Evolutionary conservation across 441 rosid genomes (phyloP).

Genomic region (Lepidium campestre): DNA sequence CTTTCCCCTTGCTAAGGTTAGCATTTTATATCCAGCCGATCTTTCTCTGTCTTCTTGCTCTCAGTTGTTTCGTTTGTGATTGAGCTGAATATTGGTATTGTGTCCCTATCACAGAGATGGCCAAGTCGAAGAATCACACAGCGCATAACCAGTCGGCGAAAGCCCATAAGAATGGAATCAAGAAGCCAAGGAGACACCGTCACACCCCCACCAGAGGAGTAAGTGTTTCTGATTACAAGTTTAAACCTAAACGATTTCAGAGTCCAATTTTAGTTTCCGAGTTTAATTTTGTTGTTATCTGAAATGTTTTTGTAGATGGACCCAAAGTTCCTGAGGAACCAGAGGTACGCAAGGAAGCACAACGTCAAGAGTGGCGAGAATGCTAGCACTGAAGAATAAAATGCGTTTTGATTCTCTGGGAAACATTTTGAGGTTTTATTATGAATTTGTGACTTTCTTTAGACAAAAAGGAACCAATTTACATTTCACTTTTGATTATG

Average conservation of each 20-base stretch:
- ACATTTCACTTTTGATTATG: not conserved
- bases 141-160: conserved; percentile 97
- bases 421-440: not conserved
- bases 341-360: conserved; percentile 99
- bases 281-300: not conserved
- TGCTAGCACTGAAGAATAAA: conserved; percentile 55
- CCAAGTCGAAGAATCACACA: conserved; percentile 99
- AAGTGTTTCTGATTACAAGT: not conserved
- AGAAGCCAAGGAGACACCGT: conserved; percentile 93
- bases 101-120: conserved; percentile 50
- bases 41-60: not conserved
- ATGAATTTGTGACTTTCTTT: not conserved
- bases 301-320: conserved; percentile 61
- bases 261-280: not conserved
- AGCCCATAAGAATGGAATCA: conserved; percentile 95
- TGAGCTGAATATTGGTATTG: not conserved
- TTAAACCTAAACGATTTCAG: no score
- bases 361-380: conserved; percentile 61
- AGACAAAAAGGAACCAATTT: not conserved
- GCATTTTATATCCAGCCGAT: not conserved
- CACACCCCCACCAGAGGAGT: conserved; percentile 97
- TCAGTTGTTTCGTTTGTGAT: not conserved
- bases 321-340: conserved; percentile 98
- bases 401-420: not conserved
- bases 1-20: not conserved